Conservation (phyloP, 2,329 filamentous ascomycete genomes). For the Aspergillus fructus region DNA sequence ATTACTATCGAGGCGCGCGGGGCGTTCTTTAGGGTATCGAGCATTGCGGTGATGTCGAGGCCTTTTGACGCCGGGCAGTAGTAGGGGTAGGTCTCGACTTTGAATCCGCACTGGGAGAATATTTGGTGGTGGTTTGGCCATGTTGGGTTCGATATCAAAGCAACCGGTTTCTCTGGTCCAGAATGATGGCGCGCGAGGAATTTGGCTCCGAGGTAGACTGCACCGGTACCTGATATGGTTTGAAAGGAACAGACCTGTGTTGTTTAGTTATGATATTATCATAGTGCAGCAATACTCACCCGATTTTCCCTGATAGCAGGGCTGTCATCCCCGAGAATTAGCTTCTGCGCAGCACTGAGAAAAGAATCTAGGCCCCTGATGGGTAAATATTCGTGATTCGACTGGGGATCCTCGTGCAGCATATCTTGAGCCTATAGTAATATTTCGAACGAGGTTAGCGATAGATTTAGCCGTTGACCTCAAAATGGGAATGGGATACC, state of each 20-base stretch:
- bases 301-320: slow-evolving; percentile 83
- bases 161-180: slow-evolving; percentile 67
- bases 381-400: slow-evolving; percentile 94
- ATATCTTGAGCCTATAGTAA: too few species aligned
- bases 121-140: slow-evolving; percentile 99
- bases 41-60: slow-evolving; percentile 89
- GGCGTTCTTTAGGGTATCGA: slow-evolving; percentile 58
- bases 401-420: background rate
- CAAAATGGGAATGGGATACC: slow-evolving; percentile 50
- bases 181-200: slow-evolving; percentile 64
- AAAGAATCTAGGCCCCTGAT: slow-evolving; percentile 86
- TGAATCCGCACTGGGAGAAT: slow-evolving; percentile 83
- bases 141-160: slow-evolving; percentile 92
- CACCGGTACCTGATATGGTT: slow-evolving; percentile 96
- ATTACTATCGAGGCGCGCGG: slow-evolving; percentile 82
- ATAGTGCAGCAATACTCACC: slow-evolving; percentile 33
- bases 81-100: slow-evolving; percentile 85
- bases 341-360: slow-evolving; percentile 84
- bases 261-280: too few species aligned
- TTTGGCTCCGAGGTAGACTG: slow-evolving; percentile 86
- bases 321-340: slow-evolving; percentile 78
- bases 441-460: background rate
- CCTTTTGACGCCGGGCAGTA: slow-evolving; percentile 86
- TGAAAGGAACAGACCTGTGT: slow-evolving; percentile 65
- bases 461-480: background rate